Evolutionary conservation across 345 rosid species (phyloP), one percentile per base, ranked within the genome.

Genomic region (Leavenworthia alabamica): DNA sequence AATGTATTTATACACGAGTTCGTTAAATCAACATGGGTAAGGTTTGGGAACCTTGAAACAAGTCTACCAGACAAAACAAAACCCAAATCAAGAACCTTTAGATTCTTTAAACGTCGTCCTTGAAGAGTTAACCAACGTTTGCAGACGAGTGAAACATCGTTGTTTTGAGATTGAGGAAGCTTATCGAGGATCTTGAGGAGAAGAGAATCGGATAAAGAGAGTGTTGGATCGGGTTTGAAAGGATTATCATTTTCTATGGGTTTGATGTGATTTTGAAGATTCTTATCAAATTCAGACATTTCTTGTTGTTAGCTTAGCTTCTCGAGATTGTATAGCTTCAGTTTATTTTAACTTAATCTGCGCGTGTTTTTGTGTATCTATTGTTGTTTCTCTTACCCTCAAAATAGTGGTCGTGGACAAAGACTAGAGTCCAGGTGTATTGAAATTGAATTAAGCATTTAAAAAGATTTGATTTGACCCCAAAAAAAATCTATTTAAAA

Each of bases 81-180:
- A 3, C 75, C 81, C 83, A 85, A 89, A 53, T 89, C 92, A 33
- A 65, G 59, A 14, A 93, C 66, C 68, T 71, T 83, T 16, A 93
- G 46, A 4, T 79, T 79, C 17, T 75, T 77, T 0, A 80, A 68
- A 5, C 84, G 75, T 7, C 86, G 86, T 22, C 96, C 97, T 15
- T 83, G 96, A 44, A 93, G 85, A 48, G 56, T 58, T 37, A 85
- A 37, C 99, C 99, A 93, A 22, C 99, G 89, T 67, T 85, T 93
- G 77, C 99, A 89, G 24, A 85, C 96, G 42, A 85, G 85, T 1
- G 79, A 80, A 11, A 78, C 72, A 9, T 78, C 68, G 60, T 66
- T 50, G 15, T 51, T 66, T 64, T 83, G 91, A 1, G 86, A 82
- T 40, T 39, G 47, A 0, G 96, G 89, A 41, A 85, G 77, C 41